phyloP scores from a whole-genome alignment of 768 basidiomycete species.

The Suillus spraguei region DNA sequence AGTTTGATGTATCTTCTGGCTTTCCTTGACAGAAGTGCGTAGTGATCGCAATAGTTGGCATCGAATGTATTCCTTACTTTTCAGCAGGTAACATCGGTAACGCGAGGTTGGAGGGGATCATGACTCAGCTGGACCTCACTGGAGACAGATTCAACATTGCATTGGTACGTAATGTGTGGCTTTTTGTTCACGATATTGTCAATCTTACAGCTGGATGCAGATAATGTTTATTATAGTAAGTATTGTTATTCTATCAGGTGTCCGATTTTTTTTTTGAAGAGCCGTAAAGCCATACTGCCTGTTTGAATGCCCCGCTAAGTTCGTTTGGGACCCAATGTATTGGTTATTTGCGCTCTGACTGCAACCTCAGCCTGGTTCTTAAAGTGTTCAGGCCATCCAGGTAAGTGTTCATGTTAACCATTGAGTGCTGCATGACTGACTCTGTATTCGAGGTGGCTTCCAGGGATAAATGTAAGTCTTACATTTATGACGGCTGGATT shows the following conservation, averaged over 20 bases:
- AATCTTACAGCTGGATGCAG: constrained; percentile 30
- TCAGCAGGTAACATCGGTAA: constrained; percentile 41
- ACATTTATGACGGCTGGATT: constrained; percentile 1
- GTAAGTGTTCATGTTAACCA: constrained; percentile 16
- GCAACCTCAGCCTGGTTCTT: constrained; percentile 38
- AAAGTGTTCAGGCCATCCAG: constrained; percentile 67
- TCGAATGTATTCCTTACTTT: background rate
- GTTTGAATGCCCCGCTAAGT: constrained; percentile 72
- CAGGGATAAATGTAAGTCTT: constrained; percentile 57
- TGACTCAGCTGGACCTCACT: constrained; percentile 51
- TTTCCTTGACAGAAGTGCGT: constrained; percentile 60
- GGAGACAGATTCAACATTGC: constrained; percentile 66
- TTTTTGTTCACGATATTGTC: background rate
- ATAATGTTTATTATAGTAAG: constrained; percentile 69
- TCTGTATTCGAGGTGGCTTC: constrained; percentile 52
- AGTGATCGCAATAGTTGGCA: background rate
- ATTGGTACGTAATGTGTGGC: constrained; percentile 47
- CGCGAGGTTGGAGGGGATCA: constrained; percentile 62
- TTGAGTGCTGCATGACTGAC: constrained; percentile 21
- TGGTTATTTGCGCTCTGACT: background rate
- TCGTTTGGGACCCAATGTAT: constrained; percentile 13
- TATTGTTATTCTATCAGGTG: background rate
- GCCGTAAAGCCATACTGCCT: constrained; percentile 21
- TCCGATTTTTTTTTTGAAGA: background rate
- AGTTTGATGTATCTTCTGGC: constrained; percentile 60